Conservation (phyloP, 495 filamentous ascomycete genomes). For the Cercophora sp. region DNA sequence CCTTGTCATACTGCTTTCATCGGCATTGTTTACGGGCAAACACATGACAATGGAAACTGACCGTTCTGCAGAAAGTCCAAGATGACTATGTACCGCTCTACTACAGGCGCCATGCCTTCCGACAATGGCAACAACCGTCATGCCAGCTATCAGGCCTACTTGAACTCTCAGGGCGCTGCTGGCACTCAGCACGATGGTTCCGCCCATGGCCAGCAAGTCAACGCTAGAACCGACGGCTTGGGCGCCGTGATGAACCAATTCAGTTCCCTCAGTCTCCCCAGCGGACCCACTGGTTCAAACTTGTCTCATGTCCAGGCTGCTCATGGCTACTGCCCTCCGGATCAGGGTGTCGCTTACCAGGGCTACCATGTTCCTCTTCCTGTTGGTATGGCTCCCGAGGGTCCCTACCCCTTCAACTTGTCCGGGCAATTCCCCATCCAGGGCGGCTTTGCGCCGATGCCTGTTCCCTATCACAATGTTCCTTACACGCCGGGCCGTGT, state of each 20-base stretch:
- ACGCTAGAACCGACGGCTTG: slow-evolving; percentile 23
- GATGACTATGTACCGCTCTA: slow-evolving; percentile 26
- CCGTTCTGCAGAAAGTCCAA: slow-evolving; percentile 2
- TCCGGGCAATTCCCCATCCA: slow-evolving; percentile 34
- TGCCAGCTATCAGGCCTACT: slow-evolving; percentile 20
- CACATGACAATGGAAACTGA: too few relatives aligned
- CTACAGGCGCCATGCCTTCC: slow-evolving; percentile 17
- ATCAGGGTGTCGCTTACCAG: slow-evolving; percentile 31
- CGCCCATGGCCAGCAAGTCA: slow-evolving; percentile 26
- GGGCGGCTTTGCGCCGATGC: slow-evolving; percentile 28
- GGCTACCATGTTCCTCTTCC: slow-evolving; percentile 28
- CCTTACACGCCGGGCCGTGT: slow-evolving; percentile 49
- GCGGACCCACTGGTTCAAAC: slow-evolving; percentile 15
- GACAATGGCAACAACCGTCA: slow-evolving; percentile 27
- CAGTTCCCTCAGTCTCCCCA: slow-evolving; percentile 33
- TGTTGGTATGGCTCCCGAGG: slow-evolving; percentile 29
- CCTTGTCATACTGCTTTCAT: background rate
- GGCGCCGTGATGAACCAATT: slow-evolving; percentile 38
- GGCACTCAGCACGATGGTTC: slow-evolving; percentile 22
- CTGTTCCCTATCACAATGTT: slow-evolving; percentile 33
- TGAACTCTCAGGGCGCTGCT: slow-evolving; percentile 19
- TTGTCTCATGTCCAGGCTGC: slow-evolving; percentile 25
- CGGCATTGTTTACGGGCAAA: too few relatives aligned
- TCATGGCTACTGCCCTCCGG: slow-evolving; percentile 29
- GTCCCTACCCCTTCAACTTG: slow-evolving; percentile 23